phyloP scores from a whole-genome alignment of 768 basidiomycete genomes.

The Pleurotus giganteus region DNA sequence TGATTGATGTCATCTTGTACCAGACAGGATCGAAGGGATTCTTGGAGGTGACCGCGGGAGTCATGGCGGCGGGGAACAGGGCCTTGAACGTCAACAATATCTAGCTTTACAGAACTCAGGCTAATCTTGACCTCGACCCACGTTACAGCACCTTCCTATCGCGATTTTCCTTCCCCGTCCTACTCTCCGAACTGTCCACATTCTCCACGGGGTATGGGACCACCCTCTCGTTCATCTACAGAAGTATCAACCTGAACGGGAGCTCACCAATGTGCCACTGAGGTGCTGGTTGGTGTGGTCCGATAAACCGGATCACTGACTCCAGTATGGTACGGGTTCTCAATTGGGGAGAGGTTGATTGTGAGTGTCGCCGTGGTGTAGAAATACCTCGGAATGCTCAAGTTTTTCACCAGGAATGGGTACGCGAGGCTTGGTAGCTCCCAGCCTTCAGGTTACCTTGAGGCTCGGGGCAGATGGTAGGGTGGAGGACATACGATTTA shows the following conservation, averaged over 20 bases:
- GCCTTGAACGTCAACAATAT: too few relatives aligned
- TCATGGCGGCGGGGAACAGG: too few relatives aligned
- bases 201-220: slow-evolving; percentile 46
- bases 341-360: slow-evolving; percentile 38
- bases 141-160: too few relatives aligned
- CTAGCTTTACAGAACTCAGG: too few relatives aligned
- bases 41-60: too few relatives aligned
- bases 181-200: slow-evolving; percentile 35
- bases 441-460: slow-evolving; percentile 41
- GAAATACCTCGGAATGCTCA: slow-evolving; percentile 42
- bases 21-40: too few relatives aligned
- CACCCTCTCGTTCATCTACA: slow-evolving; percentile 43
- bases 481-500: slow-evolving; percentile 34
- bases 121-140: too few relatives aligned
- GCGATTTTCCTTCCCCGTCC: slow-evolving; percentile 30
- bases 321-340: slow-evolving; percentile 36
- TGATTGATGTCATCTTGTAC: too few relatives aligned
- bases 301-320: slow-evolving; percentile 40
- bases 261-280: slow-evolving; percentile 35
- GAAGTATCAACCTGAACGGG: slow-evolving; percentile 35
- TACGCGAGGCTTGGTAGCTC: slow-evolving; percentile 48
- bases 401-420: slow-evolving; percentile 45
- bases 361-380: slow-evolving; percentile 40
- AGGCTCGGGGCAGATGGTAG: slow-evolving; percentile 36
- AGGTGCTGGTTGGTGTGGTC: slow-evolving; percentile 36